Evolutionary conservation across 176 grass and related monocot species (phyloP).

Genomic region (sorghum (Sorghum bicolor)): Sorghum_bicolor_NCBIv3 NC_012872.2:63590501-63591000

Average conservation of each 20-base stretch:
- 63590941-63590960: conserved; percentile 90
- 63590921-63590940: conserved; percentile 49
- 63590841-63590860: conserved; percentile 89
- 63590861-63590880: conserved; percentile 93
- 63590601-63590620: conserved; percentile 93
- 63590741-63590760: conserved; percentile 86
- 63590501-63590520: conserved; percentile 97
- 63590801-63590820: conserved; percentile 88
- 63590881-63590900: conserved; percentile 82
- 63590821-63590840: conserved; percentile 87
- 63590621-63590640: background rate
- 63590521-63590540: conserved; percentile 99
- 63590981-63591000: conserved; percentile 98
- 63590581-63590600: conserved; percentile 99
- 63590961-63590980: conserved; percentile 74
- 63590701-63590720: conserved; percentile 64
- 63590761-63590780: conserved; percentile 88
- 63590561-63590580: conserved; percentile 86
- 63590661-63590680: background rate
- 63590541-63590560: conserved; percentile 86
- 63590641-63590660: no score
- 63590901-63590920: conserved; percentile 53
- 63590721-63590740: conserved; percentile 94
- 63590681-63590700: conserved; percentile 57
- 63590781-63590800: conserved; percentile 65